Evolutionary conservation across 192 early-diverging fungal species (phyloP).

Genomic region (Podila clonocystis): DNA sequence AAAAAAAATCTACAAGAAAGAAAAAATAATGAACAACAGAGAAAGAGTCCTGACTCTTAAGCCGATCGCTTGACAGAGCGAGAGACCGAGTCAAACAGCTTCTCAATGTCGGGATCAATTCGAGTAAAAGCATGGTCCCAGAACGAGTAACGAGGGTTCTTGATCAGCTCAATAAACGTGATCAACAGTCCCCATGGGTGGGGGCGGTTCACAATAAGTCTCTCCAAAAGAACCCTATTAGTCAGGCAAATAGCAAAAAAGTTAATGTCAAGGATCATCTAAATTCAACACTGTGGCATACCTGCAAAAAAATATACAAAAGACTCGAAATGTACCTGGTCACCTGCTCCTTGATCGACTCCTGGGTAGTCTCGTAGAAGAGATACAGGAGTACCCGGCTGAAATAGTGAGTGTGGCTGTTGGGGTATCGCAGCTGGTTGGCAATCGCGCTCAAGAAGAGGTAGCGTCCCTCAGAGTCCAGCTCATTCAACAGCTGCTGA

Average conservation of each 20-base stretch:
- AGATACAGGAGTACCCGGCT: conserved; percentile 88
- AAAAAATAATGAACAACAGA: conserved; percentile 2
- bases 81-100: conserved; percentile 77
- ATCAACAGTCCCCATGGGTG: conserved; percentile 98
- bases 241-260: background rate
- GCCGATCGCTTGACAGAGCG: conserved; percentile 44
- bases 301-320: background rate
- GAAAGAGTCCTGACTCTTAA: background rate
- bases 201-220: conserved; percentile 95
- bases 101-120: conserved; percentile 84
- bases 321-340: conserved; percentile 63
- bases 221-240: conserved; percentile 88
- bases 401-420: conserved; percentile 96
- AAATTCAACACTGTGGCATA: background rate
- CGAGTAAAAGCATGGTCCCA: conserved; percentile 69
- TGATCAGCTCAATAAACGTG: conserved; percentile 97
- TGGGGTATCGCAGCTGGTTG: conserved; percentile 98
- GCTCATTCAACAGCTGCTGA: conserved; percentile 76
- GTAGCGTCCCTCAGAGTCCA: conserved; percentile 91
- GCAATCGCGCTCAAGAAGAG: conserved; percentile 90
- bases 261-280: background rate
- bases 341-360: conserved; percentile 93
- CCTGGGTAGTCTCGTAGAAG: conserved; percentile 81
- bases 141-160: conserved; percentile 78
- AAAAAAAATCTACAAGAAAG: conserved; percentile 6